These are phyloP conservation scores for Daldinia caldariorum DNA, from an alignment of 495 filamentous ascomycete genomes.

Conservation along the genomic window DNA sequence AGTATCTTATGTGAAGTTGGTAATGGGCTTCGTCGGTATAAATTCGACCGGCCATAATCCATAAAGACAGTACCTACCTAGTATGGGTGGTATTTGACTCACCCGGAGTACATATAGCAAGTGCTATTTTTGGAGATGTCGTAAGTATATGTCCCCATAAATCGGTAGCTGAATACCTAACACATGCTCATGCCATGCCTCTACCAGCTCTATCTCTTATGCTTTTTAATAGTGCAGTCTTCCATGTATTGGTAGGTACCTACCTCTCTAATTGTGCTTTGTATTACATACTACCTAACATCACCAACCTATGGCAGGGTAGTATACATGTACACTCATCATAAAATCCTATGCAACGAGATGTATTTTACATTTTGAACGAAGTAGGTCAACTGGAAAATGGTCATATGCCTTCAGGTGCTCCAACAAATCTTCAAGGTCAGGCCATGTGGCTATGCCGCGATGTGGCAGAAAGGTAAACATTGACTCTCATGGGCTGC, in stretches of 20 bases:
- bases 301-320: no score
- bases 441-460: not conserved
- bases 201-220: no score
- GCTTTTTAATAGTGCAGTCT: not conserved
- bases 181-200: not conserved
- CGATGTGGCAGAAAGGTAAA: constrained; percentile 6
- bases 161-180: not conserved
- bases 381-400: not conserved
- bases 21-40: constrained; percentile 29
- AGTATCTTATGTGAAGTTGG: constrained; percentile 27
- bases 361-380: not conserved
- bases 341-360: not conserved
- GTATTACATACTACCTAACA: no score
- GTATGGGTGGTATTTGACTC: not conserved
- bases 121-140: not conserved
- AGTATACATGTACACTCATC: no score
- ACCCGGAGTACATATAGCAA: not conserved
- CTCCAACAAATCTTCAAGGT: not conserved
- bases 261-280: no score
- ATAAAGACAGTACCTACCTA: no score
- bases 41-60: constrained; percentile 7
- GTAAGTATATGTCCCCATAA: not conserved
- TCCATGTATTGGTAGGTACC: not conserved
- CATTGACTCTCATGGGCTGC: not conserved
- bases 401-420: not conserved